These are phyloP conservation scores for Aspergillus felis DNA, from an alignment of 2,329 filamentous ascomycete genomes.

Conservation along the genomic window DNA sequence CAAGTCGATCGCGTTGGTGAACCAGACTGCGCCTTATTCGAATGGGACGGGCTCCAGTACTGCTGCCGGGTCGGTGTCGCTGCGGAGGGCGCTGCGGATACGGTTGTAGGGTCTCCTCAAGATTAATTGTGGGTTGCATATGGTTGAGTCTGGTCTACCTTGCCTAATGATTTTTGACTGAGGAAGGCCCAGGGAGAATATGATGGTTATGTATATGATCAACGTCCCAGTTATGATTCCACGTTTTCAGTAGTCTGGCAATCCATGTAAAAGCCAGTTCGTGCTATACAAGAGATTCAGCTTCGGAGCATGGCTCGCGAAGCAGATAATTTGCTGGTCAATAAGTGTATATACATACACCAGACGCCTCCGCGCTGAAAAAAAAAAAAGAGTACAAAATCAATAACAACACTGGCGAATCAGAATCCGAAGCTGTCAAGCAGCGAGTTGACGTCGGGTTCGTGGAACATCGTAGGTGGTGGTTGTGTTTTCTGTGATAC, in stretches of 20 bases:
- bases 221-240: not conserved
- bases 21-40: not conserved
- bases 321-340: not conserved
- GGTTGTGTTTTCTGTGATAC: conserved; percentile 47
- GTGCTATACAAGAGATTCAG: not conserved
- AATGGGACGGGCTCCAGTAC: not conserved
- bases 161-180: not conserved
- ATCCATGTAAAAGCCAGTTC: not conserved
- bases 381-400: not conserved
- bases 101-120: not conserved
- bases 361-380: not conserved
- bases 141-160: not conserved
- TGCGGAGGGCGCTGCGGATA: not conserved
- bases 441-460: conserved; percentile 84
- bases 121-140: not conserved
- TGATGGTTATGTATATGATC: not conserved
- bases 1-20: not conserved
- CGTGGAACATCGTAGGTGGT: conserved; percentile 75
- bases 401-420: not conserved
- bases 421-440: conserved; percentile 92
- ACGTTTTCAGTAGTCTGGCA: not conserved
- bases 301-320: not conserved
- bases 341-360: conserved; percentile 3
- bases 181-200: conserved; percentile 1
- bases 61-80: not conserved